Evolutionary conservation across 73 alveolate species (phyloP).

Genomic region (Uronychia binucleata): DNA sequence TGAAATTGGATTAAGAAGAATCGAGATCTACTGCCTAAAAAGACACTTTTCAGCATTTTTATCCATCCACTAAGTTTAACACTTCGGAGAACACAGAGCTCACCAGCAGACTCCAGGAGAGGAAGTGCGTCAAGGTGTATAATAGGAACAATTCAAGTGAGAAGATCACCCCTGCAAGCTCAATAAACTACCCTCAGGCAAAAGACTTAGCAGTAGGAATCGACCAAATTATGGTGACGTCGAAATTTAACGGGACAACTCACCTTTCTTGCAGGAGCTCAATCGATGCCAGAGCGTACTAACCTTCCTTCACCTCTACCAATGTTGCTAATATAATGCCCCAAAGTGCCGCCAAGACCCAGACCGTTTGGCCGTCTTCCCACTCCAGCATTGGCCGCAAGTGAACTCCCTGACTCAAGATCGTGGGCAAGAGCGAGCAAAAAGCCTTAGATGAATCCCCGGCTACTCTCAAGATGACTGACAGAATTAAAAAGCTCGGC

Average conservation of each 20-base stretch:
- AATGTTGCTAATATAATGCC: too few species aligned
- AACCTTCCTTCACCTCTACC: too few species aligned
- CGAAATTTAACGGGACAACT: neutral
- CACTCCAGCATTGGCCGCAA: too few species aligned
- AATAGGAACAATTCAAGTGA: neutral
- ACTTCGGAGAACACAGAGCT: neutral
- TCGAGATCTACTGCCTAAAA: neutral
- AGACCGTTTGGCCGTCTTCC: too few species aligned
- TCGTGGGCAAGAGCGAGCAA: too few species aligned
- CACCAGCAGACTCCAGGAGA: neutral
- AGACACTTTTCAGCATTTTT: neutral
- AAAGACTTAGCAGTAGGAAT: neutral
- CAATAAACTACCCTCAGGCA: neutral
- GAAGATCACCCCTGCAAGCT: neutral
- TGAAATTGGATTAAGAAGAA: neutral
- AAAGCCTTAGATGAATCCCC: too few species aligned
- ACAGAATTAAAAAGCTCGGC: too few species aligned
- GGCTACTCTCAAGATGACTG: too few species aligned
- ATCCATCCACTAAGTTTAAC: too few species aligned
- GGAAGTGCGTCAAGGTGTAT: neutral
- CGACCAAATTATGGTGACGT: neutral
- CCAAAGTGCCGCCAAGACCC: too few species aligned
- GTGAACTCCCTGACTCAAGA: too few species aligned
- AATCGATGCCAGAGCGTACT: neutral
- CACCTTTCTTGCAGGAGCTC: neutral